Evolutionary conservation across 2,329 filamentous ascomycete species (phyloP).

Genomic region (Epichloe festucae): DNA sequence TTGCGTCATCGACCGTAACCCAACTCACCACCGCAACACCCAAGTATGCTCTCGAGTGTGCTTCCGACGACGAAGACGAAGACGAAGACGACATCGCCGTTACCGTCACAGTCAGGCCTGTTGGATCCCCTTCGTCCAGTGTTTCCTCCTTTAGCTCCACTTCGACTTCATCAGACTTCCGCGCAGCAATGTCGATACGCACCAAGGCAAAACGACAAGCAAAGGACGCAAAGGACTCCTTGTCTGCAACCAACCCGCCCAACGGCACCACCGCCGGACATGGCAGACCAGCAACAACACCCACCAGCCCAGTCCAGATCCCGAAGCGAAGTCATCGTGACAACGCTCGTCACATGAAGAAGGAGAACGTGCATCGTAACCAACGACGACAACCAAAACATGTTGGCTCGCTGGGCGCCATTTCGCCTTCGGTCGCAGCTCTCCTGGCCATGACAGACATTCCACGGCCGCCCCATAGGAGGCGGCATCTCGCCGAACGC

Average conservation of each 20-base stretch:
- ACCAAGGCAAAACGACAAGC: constrained; percentile 18
- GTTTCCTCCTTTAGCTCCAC: constrained; percentile 4
- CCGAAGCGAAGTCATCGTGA: constrained; percentile 30
- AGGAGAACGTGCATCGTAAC: constrained; percentile 25
- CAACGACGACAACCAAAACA: constrained; percentile 25
- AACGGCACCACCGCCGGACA: constrained; percentile 16
- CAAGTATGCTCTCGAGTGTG: constrained; percentile 4
- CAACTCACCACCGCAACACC: neutral
- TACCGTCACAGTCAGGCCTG: neutral
- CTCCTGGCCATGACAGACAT: constrained; percentile 51
- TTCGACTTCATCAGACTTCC: constrained; percentile 9
- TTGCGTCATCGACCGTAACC: neutral
- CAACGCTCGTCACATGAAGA: constrained; percentile 23
- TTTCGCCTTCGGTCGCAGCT: constrained; percentile 47
- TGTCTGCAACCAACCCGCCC: constrained; percentile 16
- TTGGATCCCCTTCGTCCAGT: neutral
- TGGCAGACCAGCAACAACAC: constrained; percentile 16
- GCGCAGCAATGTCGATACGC: constrained; percentile 23
- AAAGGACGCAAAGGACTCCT: constrained; percentile 6
- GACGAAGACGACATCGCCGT: neutral
- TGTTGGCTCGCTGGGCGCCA: constrained; percentile 36
- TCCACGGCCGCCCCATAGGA: constrained; percentile 29
- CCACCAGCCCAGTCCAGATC: constrained; percentile 43
- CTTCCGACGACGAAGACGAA: neutral
- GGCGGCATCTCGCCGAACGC: constrained; percentile 14